These are phyloP conservation scores for Thymus quinquecostatus DNA, from an alignment of 257 asterid genomes.

Conservation along the genomic window DNA sequence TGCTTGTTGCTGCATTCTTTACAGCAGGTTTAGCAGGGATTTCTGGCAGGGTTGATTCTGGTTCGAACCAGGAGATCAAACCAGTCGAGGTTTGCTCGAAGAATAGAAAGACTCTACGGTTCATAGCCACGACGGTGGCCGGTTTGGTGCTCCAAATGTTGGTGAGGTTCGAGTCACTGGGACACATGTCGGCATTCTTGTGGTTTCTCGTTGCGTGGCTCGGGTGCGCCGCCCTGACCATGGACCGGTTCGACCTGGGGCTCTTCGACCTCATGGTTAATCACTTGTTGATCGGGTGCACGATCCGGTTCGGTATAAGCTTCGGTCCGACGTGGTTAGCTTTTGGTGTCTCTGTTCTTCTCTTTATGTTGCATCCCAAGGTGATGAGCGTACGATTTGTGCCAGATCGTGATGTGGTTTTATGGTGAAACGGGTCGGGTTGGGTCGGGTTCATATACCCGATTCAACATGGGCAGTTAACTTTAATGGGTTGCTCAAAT, in stretches of 20 bases:
- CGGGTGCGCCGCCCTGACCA: slow-evolving; percentile 33
- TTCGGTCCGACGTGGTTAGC: slow-evolving; percentile 25
- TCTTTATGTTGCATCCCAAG: slow-evolving; percentile 20
- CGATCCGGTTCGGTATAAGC: slow-evolving; percentile 24
- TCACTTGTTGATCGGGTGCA: slow-evolving; percentile 28
- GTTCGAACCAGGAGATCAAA: background rate
- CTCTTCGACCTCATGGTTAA: slow-evolving; percentile 29
- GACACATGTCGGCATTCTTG: background rate
- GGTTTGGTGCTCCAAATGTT: background rate
- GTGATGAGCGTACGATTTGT: background rate
- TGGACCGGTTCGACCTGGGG: slow-evolving; percentile 27
- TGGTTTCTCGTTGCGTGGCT: slow-evolving; percentile 15
- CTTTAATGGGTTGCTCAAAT: too few species aligned
- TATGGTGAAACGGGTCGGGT: background rate
- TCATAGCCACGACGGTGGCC: background rate
- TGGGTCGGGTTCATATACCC: too few species aligned
- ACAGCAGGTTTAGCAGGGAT: slow-evolving; percentile 1
- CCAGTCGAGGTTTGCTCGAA: background rate
- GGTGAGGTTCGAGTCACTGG: background rate
- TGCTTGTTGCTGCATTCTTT: slow-evolving; percentile 2
- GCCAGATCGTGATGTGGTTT: slow-evolving; percentile 1
- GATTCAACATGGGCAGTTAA: too few species aligned
- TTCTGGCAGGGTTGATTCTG: background rate
- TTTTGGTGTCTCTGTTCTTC: slow-evolving; percentile 11
- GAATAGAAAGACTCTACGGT: background rate